Evolutionary conservation across 257 asterid species (phyloP).

Genomic region (Voacanga thouarsii): DNA sequence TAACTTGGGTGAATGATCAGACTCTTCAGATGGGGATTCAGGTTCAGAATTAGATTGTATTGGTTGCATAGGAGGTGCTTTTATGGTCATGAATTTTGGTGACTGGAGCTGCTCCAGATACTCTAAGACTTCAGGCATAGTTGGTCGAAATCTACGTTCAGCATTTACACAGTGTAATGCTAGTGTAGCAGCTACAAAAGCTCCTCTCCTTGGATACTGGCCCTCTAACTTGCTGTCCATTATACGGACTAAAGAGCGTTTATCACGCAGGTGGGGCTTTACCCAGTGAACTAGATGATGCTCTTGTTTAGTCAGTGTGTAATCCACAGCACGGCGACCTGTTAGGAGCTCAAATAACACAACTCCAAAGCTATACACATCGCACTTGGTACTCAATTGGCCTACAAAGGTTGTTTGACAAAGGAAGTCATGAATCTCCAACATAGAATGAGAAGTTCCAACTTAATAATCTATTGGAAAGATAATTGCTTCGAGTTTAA

Average conservation of each 20-base stretch:
- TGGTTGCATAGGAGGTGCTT: neutral
- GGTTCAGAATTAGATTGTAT: neutral
- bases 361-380: constrained; percentile 42
- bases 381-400: constrained; percentile 32
- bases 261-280: constrained; percentile 31
- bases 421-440: neutral
- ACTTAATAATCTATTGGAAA: neutral
- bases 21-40: neutral
- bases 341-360: constrained; percentile 40
- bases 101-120: constrained; percentile 29
- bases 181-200: constrained; percentile 28
- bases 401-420: constrained; percentile 24
- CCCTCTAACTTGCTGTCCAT: constrained; percentile 41
- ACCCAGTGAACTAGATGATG: constrained; percentile 33
- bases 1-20: neutral
- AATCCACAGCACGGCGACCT: constrained; percentile 34
- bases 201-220: constrained; percentile 35
- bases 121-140: constrained; percentile 31
- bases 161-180: constrained; percentile 34
- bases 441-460: neutral
- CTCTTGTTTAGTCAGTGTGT: constrained; percentile 18
- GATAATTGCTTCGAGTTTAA: neutral
- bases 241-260: constrained; percentile 24
- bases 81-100: constrained; percentile 4
- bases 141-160: constrained; percentile 30